These are phyloP conservation scores for Phytophthora constricta DNA, from an alignment of 352 stramenopile genomes.

Conservation along the genomic window DNA sequence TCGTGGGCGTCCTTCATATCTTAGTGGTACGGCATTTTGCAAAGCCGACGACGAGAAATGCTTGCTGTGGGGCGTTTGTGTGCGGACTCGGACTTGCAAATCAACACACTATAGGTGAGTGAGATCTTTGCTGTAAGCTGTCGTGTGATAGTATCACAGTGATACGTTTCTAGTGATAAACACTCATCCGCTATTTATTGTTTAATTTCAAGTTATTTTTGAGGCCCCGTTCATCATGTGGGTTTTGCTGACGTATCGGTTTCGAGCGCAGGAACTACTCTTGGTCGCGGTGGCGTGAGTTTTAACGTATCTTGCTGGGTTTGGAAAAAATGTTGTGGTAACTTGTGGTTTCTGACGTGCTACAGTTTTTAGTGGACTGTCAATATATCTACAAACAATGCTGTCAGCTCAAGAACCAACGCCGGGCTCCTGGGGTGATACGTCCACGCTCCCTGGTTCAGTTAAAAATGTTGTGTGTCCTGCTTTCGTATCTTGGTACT, in stretches of 20 bases:
- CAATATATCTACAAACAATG: constrained; percentile 41
- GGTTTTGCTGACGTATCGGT: constrained; percentile 42
- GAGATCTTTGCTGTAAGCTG: not conserved
- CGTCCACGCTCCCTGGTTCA: constrained; percentile 73
- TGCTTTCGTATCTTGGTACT: not conserved
- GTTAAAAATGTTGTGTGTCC: constrained; percentile 26
- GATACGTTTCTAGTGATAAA: too few relatives aligned
- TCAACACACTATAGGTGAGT: constrained; percentile 89
- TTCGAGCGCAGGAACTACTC: constrained; percentile 26
- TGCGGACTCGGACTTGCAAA: constrained; percentile 92
- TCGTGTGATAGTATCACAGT: not conserved
- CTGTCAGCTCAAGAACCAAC: constrained; percentile 35
- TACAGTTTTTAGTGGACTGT: constrained; percentile 47
- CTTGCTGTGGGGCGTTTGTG: constrained; percentile 74
- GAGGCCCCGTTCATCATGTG: constrained; percentile 80
- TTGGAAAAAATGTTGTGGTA: not conserved
- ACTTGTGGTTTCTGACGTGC: not conserved
- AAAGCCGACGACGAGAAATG: constrained; percentile 24
- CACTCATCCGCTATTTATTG: not conserved
- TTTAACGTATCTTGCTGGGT: not conserved
- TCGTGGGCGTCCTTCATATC: constrained; percentile 80
- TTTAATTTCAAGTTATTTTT: constrained; percentile 73
- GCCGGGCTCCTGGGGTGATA: constrained; percentile 91
- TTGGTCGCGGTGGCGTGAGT: constrained; percentile 37
- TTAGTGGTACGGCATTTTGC: constrained; percentile 46